A percentile compares a stretch with the other conserved stretches of the same genome.
These are phyloP conservation scores for Kwoniella heveanensis DNA, from an alignment of 768 basidiomycete species.

Conservation along the genomic window DNA sequence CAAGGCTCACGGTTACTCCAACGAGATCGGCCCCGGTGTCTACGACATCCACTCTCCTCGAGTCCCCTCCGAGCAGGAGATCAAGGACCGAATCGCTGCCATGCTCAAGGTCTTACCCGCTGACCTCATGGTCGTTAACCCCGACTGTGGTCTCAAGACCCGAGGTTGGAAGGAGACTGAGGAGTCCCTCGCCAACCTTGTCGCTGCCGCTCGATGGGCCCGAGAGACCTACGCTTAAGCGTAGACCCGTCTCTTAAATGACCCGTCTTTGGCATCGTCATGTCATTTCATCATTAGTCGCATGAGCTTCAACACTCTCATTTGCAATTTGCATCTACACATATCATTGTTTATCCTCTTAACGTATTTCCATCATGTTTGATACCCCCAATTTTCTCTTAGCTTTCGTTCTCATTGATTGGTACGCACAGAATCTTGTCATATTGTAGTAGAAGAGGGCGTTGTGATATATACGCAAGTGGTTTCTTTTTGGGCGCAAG, in stretches of 20 bases:
- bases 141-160: conserved; percentile 98
- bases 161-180: conserved; percentile 99
- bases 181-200: conserved; percentile 81
- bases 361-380: conserved; percentile 30
- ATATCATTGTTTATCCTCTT: background rate
- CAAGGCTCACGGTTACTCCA: conserved; percentile 91
- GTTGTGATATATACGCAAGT: conserved; percentile 2
- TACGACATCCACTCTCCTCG: conserved; percentile 99
- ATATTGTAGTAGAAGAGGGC: background rate
- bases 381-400: conserved; percentile 28
- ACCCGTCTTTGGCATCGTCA: background rate
- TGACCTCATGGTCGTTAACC: conserved; percentile 87
- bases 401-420: conserved; percentile 4
- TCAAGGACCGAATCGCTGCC: conserved; percentile 82
- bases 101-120: conserved; percentile 81
- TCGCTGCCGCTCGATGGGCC: conserved; percentile 90
- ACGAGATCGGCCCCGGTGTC: conserved; percentile 94
- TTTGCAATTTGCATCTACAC: conserved; percentile 11
- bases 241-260: conserved; percentile 4
- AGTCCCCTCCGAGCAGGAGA: conserved; percentile 89
- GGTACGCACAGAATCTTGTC: background rate
- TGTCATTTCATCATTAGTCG: conserved; percentile 11
- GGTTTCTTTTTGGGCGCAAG: conserved; percentile 6
- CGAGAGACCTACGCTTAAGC: conserved; percentile 75
- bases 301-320: conserved; percentile 43